Evolutionary conservation across 805 yeast genomes (phyloP).

Genomic region (Torulaspora microellipsoides): DNA sequence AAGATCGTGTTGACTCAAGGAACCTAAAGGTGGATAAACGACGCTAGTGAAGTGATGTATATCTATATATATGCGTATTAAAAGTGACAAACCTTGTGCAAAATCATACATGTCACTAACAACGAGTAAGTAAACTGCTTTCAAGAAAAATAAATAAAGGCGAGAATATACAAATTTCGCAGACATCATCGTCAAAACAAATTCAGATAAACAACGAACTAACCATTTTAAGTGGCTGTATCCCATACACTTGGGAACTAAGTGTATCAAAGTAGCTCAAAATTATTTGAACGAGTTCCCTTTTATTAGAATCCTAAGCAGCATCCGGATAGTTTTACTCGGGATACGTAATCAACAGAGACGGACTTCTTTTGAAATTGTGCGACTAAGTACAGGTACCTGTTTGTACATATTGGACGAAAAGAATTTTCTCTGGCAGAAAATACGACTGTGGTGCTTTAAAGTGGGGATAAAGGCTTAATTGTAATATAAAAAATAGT

Average conservation of each 20-base stretch:
- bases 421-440: no score
- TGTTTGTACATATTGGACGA: no score
- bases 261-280: conserved; percentile 6
- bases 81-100: no score
- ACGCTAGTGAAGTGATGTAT: conserved; percentile 8
- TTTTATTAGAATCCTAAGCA: neutral
- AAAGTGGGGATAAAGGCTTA: no score
- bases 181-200: conserved; percentile 16
- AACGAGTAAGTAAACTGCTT: neutral
- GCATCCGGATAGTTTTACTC: no score
- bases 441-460: no score
- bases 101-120: no score
- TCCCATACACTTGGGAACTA: conserved; percentile 8
- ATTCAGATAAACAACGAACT: neutral
- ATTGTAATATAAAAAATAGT: no score
- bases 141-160: conserved; percentile 1
- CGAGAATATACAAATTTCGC: conserved; percentile 8
- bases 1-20: conserved; percentile 64
- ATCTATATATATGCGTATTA: no score
- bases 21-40: conserved; percentile 44
- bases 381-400: no score
- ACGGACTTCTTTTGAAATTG: no score
- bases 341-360: no score
- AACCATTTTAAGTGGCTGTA: conserved; percentile 2
- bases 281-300: neutral